Evolutionary conservation across 2,329 filamentous ascomycete species (phyloP), one percentile per base, ranked within the genome.

Genomic region (Apiospora koreana): DNA sequence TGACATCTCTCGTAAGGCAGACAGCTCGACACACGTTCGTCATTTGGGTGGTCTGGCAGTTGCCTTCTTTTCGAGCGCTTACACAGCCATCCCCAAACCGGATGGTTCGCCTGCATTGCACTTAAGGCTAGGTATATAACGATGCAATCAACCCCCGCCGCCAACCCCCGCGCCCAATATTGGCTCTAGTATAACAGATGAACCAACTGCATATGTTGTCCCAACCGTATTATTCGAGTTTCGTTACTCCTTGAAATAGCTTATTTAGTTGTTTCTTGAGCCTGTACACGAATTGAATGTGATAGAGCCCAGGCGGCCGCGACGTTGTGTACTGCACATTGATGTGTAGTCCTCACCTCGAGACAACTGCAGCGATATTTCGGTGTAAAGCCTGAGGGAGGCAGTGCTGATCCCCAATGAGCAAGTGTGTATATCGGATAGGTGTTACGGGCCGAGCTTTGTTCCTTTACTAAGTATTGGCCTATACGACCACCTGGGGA

Each of bases 1-100:
- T 62, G 54, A 62, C 54, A 62, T 62, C 28, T 62, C 54, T 38
- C 54, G 28, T 38, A 62, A 62, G 54, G 54, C 54, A 62, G 54
- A 62, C 31, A 62, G 8, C 31, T n/a, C 18, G 54, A 62, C 54
- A 62, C 14, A 58, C 14, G 18, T 58, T 31, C 50, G 50, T 62
- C 54, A 62, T 62, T 62, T 31, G 10, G 54, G 54, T 62, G 54
- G n/a, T 38, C 54, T 38, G 54, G 8, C n/a, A 38, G 54, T 62
- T 62, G 54, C 54, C 54, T 62, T 62, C 54, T 62, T 62, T 62
- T 21, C 21, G 31, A 38, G 54, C 21, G 31, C 54, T 62, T 62
- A 38, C 54, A 62, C 54, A 38, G 54, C 54, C 50, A 58, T 58
- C 31, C 25, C 16, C 25, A 31, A 58, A 31, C 50, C 16, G 25